These are phyloP conservation scores for Plasmopara halstedii DNA, from an alignment of 352 stramenopile genomes.

Conservation along the genomic window DNA sequence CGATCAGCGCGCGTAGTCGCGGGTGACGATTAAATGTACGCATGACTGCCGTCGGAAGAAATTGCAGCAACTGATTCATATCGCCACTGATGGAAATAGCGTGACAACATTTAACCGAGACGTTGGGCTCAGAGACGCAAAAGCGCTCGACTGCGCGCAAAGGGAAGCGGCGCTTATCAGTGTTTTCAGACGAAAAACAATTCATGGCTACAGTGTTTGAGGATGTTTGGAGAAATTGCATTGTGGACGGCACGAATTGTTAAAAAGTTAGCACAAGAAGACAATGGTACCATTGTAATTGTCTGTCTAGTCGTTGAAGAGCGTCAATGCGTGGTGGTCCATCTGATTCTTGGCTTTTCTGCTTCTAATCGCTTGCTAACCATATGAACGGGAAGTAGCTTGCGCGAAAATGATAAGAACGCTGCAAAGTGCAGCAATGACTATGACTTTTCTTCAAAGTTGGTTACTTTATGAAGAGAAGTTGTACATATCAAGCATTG, in stretches of 20 bases:
- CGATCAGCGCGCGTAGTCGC: conserved; percentile 33
- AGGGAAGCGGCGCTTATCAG: conserved; percentile 16
- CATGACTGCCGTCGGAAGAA: conserved; percentile 42
- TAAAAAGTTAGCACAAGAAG: neutral
- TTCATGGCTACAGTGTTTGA: conserved; percentile 11
- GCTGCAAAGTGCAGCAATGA: too few species aligned
- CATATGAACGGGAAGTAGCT: too few species aligned
- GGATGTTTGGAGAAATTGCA: conserved; percentile 5
- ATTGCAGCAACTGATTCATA: conserved; percentile 30
- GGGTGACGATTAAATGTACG: conserved; percentile 54
- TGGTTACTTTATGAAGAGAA: too few species aligned
- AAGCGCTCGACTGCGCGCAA: conserved; percentile 34
- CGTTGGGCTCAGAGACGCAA: conserved; percentile 21
- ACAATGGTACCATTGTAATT: neutral
- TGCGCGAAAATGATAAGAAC: too few species aligned
- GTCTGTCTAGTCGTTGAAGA: too few species aligned
- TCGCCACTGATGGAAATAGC: conserved; percentile 25
- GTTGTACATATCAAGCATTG: too few species aligned
- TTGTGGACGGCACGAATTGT: neutral
- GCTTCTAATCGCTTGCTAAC: neutral
- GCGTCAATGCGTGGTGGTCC: too few species aligned
- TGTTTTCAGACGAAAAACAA: conserved; percentile 12
- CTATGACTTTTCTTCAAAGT: too few species aligned
- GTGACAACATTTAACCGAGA: conserved; percentile 31
- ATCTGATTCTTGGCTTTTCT: neutral